A percentile compares a stretch with the other conserved stretches of the same genome.
Conservation (phyloP, 192 early-diverging fungal species). For the Irineochytrium annulatum region DNA sequence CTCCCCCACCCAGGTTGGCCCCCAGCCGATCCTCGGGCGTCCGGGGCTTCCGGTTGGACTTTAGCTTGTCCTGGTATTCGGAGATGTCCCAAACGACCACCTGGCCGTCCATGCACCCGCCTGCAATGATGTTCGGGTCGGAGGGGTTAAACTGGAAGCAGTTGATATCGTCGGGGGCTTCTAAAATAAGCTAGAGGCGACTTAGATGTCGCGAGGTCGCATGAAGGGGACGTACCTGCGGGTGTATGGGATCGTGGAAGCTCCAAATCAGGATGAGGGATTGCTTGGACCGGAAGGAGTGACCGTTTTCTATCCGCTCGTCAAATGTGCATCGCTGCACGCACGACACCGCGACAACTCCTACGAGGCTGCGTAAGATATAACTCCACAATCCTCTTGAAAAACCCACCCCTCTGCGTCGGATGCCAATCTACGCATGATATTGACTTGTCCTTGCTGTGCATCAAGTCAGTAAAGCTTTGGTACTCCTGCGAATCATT, state of each 20-base stretch:
- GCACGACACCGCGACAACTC: constrained; percentile 57
- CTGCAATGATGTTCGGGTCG: constrained; percentile 54
- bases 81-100: constrained; percentile 59
- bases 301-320: constrained; percentile 45
- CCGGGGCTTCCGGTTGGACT: constrained; percentile 37
- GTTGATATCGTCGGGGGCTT: constrained; percentile 56
- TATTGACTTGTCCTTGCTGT: constrained; percentile 60
- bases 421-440: constrained; percentile 64
- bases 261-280: constrained; percentile 59
- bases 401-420: constrained; percentile 39
- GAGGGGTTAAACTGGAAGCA: constrained; percentile 55
- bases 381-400: neutral
- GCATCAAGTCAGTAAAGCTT: constrained; percentile 58
- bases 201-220: neutral
- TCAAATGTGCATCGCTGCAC: constrained; percentile 46
- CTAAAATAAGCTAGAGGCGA: constrained; percentile 47
- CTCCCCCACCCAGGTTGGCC: neutral
- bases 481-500: constrained; percentile 52
- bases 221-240: constrained; percentile 30
- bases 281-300: constrained; percentile 37
- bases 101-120: constrained; percentile 58
- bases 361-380: constrained; percentile 19
- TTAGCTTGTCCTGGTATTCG: constrained; percentile 55
- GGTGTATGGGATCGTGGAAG: constrained; percentile 64
- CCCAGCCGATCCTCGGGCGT: constrained; percentile 1